These are phyloP conservation scores for Myriosclerotinia duriaeana DNA, from an alignment of 2,329 filamentous ascomycete genomes.

Conservation along the genomic window DNA sequence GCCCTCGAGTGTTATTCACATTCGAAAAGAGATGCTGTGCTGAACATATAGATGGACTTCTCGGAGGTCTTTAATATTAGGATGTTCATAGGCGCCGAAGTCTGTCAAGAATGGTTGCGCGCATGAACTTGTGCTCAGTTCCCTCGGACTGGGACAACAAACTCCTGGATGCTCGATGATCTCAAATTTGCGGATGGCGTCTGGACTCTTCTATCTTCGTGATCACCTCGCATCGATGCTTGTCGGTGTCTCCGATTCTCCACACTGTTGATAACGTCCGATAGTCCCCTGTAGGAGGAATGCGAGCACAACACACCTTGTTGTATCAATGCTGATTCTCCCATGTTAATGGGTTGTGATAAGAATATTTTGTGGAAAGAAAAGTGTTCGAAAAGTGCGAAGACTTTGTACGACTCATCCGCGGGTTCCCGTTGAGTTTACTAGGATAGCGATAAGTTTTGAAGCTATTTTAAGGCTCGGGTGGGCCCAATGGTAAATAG, in stretches of 20 bases:
- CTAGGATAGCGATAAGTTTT: neutral
- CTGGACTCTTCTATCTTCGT: neutral
- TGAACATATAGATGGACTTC: neutral
- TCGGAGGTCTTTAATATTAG: neutral
- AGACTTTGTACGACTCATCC: neutral
- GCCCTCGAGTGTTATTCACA: neutral
- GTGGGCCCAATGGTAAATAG: neutral
- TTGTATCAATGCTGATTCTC: neutral
- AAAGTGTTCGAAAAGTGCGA: neutral
- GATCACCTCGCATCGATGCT: neutral
- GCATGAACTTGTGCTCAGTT: neutral
- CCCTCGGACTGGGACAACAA: no score
- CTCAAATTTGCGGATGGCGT: neutral
- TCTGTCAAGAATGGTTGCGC: neutral
- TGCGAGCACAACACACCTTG: neutral
- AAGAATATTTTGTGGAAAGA: neutral
- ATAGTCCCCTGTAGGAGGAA: neutral
- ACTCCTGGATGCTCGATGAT: neutral
- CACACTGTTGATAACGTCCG: neutral
- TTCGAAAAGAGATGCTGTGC: neutral
- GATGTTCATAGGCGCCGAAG: neutral
- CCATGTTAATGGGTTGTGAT: no score
- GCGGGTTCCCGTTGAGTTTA: no score
- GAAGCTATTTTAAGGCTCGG: neutral
- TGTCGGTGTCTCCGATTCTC: neutral